These are phyloP conservation scores for Annulohypoxylon truncatum DNA, from an alignment of 2,329 filamentous ascomycete genomes.

Conservation along the genomic window DNA sequence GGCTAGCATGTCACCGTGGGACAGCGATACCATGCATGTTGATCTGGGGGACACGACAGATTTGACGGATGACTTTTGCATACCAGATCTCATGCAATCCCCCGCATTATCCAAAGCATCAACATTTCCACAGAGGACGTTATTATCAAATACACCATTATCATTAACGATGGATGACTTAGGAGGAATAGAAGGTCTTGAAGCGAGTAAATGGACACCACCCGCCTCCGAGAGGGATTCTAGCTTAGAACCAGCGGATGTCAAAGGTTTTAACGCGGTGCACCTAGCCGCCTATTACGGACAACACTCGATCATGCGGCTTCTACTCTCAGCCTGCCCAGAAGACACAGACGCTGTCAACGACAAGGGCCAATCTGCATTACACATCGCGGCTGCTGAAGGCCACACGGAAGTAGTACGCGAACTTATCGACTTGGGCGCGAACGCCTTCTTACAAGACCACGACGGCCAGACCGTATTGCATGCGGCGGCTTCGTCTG, in stretches of 20 bases:
- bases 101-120: conserved; percentile 15
- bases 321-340: conserved; percentile 6
- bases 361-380: conserved; percentile 10
- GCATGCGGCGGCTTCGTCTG: conserved; percentile 9
- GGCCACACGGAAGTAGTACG: conserved; percentile 10
- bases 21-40: conserved; percentile 6
- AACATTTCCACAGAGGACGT: background rate
- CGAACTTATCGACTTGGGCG: conserved; percentile 11
- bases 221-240: conserved; percentile 15
- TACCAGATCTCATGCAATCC: conserved; percentile 18
- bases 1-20: conserved; percentile 11
- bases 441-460: conserved; percentile 15
- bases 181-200: background rate
- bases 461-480: conserved; percentile 3
- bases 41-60: conserved; percentile 11
- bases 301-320: conserved; percentile 10
- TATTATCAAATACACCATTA: conserved; percentile 14
- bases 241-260: conserved; percentile 5
- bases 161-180: conserved; percentile 10
- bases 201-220: conserved; percentile 10
- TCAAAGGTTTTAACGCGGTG: conserved; percentile 16
- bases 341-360: conserved; percentile 16
- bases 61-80: conserved; percentile 12
- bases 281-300: conserved; percentile 15
- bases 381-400: conserved; percentile 17